Evolutionary conservation across 768 basidiomycete genomes (phyloP).

Genomic region (Calvatia gigantea): DNA sequence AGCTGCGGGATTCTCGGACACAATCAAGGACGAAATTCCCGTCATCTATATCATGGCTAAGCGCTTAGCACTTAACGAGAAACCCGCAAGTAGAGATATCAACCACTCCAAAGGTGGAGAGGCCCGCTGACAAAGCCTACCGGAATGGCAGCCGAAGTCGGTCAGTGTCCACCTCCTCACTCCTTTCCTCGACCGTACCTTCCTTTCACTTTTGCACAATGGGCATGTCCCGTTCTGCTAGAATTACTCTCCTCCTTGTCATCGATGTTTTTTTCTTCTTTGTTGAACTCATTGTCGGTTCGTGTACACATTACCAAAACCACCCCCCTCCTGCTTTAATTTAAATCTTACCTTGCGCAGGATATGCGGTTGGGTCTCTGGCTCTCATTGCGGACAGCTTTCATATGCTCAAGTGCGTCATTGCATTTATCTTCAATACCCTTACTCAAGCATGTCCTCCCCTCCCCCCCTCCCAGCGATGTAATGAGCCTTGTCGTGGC

Average conservation of each 20-base stretch:
- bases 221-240: conserved; percentile 61
- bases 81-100: too few relatives aligned
- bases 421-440: conserved; percentile 4
- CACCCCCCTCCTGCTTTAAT: conserved; percentile 1
- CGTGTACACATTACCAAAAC: conserved; percentile 19
- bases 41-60: too few relatives aligned
- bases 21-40: too few relatives aligned
- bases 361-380: conserved; percentile 94
- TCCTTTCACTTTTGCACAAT: conserved; percentile 19
- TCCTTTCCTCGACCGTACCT: conserved; percentile 6
- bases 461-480: too few relatives aligned
- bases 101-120: background rate
- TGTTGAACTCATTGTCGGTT: conserved; percentile 79
- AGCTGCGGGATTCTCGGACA: too few relatives aligned
- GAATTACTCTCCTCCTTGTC: conserved; percentile 71
- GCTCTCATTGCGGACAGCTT: conserved; percentile 96
- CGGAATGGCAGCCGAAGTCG: background rate
- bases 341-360: conserved; percentile 33
- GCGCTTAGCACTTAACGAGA: too few relatives aligned
- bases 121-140: conserved; percentile 1
- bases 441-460: conserved; percentile 9
- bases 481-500: conserved; percentile 94
- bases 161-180: background rate
- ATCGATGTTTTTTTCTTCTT: conserved; percentile 89
- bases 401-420: conserved; percentile 94